Base-by-base conservation (phyloP, 1,284 basidiomycete species). In the Sporisorium scitamineum region DNA sequence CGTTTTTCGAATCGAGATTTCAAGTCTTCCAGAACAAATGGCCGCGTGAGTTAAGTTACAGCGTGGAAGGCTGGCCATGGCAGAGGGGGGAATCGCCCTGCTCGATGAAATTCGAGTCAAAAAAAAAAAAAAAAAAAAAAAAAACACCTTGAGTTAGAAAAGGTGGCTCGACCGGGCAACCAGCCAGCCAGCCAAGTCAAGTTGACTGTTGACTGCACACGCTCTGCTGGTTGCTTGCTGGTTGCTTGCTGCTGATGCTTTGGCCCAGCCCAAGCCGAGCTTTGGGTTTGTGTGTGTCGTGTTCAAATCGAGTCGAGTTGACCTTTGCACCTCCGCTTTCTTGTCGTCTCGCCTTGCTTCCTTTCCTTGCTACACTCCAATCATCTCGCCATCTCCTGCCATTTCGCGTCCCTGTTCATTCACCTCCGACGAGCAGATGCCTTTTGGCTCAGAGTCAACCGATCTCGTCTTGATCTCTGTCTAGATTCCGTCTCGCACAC, bases 161-260 rank as follows among this genome's bases (percentile, higher is more conserved):
- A 24, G 56, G 47, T 58, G 56, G 56, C 56, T 42, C 56, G 56
- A 50, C 56, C 56, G 45, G 45, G 26, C 22, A 45, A 22, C 32
- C 32, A 54, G 22, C 42, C 53, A 54, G 53, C 41, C 53, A 44
- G 41, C n/a, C 42, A 45, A 24, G 24, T 24, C 11, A n/a, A n/a
- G n/a, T n/a, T n/a, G n/a, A n/a, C n/a, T n/a, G n/a, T n/a, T n/a
- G n/a, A n/a, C n/a, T n/a, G n/a, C n/a, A 34, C 11, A 6, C 3
- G 34, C 34, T 18, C 37, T 39, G 18, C 37, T 48, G 16, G 5
- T 18, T 26, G 45, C 24, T 45, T 22, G n/a, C n/a, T n/a, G n/a
- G n/a, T n/a, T n/a, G n/a, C n/a, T n/a, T n/a, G n/a, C 42, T 45
- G 42, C 22, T 24, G 22, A 4, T 45, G 42, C 42, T 39, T 14